Conservation (phyloP, 1,284 basidiomycete genomes). For the Cystobasidium slooffiae region DNA sequence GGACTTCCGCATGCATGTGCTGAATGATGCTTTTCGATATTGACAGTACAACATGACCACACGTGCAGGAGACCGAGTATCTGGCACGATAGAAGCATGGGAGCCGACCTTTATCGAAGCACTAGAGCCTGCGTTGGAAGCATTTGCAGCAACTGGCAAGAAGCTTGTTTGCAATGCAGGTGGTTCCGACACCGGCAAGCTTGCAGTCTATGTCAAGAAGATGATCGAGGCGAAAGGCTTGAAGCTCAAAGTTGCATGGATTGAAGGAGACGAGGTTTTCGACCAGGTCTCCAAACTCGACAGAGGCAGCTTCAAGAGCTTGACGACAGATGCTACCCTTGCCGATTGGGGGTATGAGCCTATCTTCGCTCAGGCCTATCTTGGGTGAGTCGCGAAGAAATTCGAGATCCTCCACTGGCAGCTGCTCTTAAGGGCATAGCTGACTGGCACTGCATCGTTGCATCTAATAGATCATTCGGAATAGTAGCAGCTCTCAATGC, state of each 20-base stretch:
- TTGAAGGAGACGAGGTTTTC: constrained; percentile 38
- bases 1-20: no score
- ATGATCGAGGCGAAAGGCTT: constrained; percentile 13
- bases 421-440: background rate
- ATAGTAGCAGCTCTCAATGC: constrained; percentile 45
- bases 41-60: constrained; percentile 37
- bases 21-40: no score
- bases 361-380: constrained; percentile 34
- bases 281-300: constrained; percentile 21
- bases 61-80: constrained; percentile 1
- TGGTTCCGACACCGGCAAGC: constrained; percentile 9
- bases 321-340: constrained; percentile 33
- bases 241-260: constrained; percentile 34
- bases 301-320: background rate
- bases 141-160: constrained; percentile 11
- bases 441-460: background rate
- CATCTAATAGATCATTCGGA: constrained; percentile 29
- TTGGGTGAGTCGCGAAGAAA: constrained; percentile 9
- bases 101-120: constrained; percentile 37
- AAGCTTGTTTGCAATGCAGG: constrained; percentile 29
- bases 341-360: constrained; percentile 16
- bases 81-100: constrained; percentile 12
- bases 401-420: background rate
- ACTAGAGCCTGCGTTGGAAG: constrained; percentile 23
- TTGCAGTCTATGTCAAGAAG: background rate